A percentile compares a stretch with the other conserved stretches of the same genome.
Evolutionary conservation across 176 grass and related monocot genomes (phyloP).

Genomic region (Secale cereale): DNA sequence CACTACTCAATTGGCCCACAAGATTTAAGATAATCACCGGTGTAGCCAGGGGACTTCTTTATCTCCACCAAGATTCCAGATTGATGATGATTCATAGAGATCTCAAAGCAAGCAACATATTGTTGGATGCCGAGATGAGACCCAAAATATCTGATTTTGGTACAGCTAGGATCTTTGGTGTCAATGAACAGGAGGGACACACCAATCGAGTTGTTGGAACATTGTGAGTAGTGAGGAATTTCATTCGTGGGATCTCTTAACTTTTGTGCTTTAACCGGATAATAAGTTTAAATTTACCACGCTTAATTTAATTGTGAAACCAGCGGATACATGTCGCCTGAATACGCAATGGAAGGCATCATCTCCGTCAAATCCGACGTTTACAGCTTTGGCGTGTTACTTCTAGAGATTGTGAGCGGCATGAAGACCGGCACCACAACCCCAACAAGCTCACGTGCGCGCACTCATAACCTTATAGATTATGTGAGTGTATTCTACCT

Average conservation of each 20-base stretch:
- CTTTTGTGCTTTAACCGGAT: neutral
- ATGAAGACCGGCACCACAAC: no score
- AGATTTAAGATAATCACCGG: constrained; percentile 57
- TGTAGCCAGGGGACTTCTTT: no score
- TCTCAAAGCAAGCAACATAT: constrained; percentile 42
- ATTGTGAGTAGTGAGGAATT: constrained; percentile 25
- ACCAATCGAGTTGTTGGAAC: constrained; percentile 51
- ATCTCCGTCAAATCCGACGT: no score
- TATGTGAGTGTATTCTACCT: constrained; percentile 17
- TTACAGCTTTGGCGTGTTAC: no score
- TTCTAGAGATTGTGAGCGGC: no score
- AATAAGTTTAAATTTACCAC: neutral
- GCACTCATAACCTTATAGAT: constrained; percentile 25
- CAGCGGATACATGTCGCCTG: no score
- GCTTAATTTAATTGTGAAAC: neutral
- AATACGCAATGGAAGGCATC: no score
- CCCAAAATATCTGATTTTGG: constrained; percentile 56
- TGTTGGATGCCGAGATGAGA: constrained; percentile 42
- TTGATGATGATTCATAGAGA: no score
- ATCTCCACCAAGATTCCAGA: no score
- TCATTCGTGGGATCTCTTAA: neutral
- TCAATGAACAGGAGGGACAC: constrained; percentile 11
- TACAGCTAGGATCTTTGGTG: constrained; percentile 42
- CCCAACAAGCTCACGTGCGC: neutral
- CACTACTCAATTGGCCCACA: constrained; percentile 41